phyloP scores from a whole-genome alignment of 768 basidiomycete species.

The Boletus bicolor region DNA sequence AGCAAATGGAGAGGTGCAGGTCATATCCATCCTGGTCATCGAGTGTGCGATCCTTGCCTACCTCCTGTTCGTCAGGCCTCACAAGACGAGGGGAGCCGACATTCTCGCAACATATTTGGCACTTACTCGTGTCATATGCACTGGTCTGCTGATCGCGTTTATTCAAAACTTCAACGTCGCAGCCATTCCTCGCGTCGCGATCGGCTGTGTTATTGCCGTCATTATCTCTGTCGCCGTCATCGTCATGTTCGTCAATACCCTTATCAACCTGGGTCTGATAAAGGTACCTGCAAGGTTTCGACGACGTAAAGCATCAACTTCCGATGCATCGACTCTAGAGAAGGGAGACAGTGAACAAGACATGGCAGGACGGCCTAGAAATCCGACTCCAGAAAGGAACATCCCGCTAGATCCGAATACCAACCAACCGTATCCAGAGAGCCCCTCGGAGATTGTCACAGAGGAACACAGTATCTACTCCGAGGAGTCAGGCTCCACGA shows the following conservation, averaged over 20 bases:
- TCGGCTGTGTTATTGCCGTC: constrained; percentile 72
- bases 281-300: constrained; percentile 21
- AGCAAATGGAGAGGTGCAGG: constrained; percentile 60
- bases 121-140: constrained; percentile 64
- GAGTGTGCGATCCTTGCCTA: constrained; percentile 59
- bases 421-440: constrained; percentile 45
- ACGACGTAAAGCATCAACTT: constrained; percentile 9
- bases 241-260: constrained; percentile 63
- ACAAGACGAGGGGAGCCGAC: constrained; percentile 66
- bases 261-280: constrained; percentile 46
- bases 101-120: constrained; percentile 65
- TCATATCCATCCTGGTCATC: constrained; percentile 61
- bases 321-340: constrained; percentile 26
- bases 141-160: constrained; percentile 75
- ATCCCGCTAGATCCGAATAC: constrained; percentile 38
- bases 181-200: constrained; percentile 77
- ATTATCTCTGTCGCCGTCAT: constrained; percentile 70
- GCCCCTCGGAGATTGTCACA: constrained; percentile 21
- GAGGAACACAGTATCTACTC: constrained; percentile 29
- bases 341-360: constrained; percentile 26
- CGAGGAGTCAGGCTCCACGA: constrained; percentile 35
- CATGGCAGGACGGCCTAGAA: constrained; percentile 38
- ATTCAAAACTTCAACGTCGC: constrained; percentile 58
- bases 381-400: constrained; percentile 53
- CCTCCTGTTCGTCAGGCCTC: constrained; percentile 56